Base-by-base conservation (phyloP, 352 stramenopile genomes). In the Phytophthora pistaciae region DNA sequence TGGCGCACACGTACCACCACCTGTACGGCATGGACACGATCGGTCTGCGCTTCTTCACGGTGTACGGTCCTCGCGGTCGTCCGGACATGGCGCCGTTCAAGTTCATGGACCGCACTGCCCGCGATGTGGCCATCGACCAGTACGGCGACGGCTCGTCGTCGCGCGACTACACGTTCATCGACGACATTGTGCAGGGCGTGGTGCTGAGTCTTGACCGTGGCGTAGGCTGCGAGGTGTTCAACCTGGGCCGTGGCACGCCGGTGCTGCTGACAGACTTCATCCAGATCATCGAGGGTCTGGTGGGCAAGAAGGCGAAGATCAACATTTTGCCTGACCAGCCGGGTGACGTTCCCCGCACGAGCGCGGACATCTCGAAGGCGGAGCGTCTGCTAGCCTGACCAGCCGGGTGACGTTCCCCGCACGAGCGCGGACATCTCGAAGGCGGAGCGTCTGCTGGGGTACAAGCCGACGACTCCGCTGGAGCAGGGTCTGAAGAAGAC, bases 61-160 rank as follows among this genome's bases (percentile, higher is more conserved):
- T 99, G 0, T 99, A 99, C 73, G 98, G 98, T 3, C 93, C 94
- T 14, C 82, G 96, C 18, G 98, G 98, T 13, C 84, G 98, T 44
- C 98, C 98, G 13, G 98, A 99, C 77, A 99, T 99, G 98, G 97
- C 98, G 10, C 96, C 97, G 38, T 99, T 98, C 87, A 99, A 99
- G 88, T 99, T 99, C 68, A 98, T 99, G 82, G 94, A 99, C 77
- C 83, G 93, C 40, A 95, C 99, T 20, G 93, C 84, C 18, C 82
- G 89, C 20, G 98, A 93, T 42, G 59, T 97, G 27, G 74, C 95
- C 46, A 98, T 99, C 42, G 92, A 99, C 64, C 95, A 99, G 81
- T 99, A 98, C 81, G 97, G 97, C 38, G 97, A 99, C 74, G 97
- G 97, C 29, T 94, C 81, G 8, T 98, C 94, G 9, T 96, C 81